These are phyloP conservation scores for Fraxinus latifolia DNA, from an alignment of 305 asterid genomes.

Conservation along the genomic window DNA sequence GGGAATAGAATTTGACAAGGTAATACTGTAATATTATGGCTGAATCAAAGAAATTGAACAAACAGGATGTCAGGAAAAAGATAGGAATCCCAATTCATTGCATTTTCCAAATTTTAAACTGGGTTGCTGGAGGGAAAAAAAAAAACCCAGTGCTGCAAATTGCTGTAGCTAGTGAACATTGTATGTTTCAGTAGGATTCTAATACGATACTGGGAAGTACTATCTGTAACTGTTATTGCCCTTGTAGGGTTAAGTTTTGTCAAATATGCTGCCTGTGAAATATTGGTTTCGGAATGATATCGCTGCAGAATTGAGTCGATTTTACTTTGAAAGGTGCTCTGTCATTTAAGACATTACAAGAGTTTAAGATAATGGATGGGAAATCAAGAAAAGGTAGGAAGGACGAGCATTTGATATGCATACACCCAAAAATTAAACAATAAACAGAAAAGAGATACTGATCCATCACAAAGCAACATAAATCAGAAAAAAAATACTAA, in stretches of 20 bases:
- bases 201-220: background rate
- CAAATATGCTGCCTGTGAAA: background rate
- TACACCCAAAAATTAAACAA: background rate
- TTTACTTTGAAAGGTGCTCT: background rate
- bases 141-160: slow-evolving; percentile 3
- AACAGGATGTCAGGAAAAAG: slow-evolving; percentile 11
- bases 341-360: background rate
- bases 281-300: background rate
- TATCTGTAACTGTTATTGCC: background rate
- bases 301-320: background rate
- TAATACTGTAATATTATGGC: slow-evolving; percentile 23
- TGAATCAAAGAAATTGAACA: slow-evolving; percentile 19
- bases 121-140: background rate
- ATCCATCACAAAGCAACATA: slow-evolving; percentile 9
- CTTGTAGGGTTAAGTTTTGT: too few relatives aligned
- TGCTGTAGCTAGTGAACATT: background rate
- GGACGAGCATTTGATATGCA: background rate
- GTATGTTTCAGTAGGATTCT: background rate
- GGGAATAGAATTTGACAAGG: slow-evolving; percentile 82
- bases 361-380: slow-evolving; percentile 1
- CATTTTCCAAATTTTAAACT: background rate
- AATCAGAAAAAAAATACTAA: slow-evolving; percentile 21
- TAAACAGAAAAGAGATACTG: background rate
- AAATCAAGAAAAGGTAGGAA: background rate
- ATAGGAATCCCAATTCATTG: background rate